Conservation (phyloP, 169 alveolate species). For the Neospora caninum region DNA sequence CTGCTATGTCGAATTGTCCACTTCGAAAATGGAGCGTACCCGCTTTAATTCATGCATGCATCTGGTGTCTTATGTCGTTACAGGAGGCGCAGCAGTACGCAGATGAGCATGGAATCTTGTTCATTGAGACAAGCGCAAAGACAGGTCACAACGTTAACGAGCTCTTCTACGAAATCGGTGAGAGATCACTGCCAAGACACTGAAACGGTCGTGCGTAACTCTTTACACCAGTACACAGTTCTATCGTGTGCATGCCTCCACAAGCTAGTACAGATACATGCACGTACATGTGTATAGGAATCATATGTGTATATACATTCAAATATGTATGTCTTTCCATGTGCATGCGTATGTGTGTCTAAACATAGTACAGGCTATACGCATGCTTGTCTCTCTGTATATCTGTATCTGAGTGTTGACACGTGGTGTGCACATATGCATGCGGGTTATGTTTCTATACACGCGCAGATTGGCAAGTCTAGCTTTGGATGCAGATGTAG, state of each 20-base stretch:
- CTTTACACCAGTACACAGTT: background rate
- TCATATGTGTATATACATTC: background rate
- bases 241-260: background rate
- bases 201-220: too few species aligned
- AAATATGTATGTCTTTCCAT: background rate
- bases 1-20: background rate
- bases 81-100: conserved; percentile 85
- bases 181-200: background rate
- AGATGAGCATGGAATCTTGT: conserved; percentile 80
- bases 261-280: background rate
- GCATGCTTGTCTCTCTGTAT: background rate
- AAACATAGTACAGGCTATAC: background rate
- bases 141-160: conserved; percentile 87
- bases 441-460: too few species aligned
- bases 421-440: too few species aligned
- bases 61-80: background rate
- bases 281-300: background rate
- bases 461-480: too few species aligned
- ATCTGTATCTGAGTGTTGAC: too few species aligned
- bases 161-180: conserved; percentile 80
- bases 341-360: background rate
- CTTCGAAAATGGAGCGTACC: too few species aligned
- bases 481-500: too few species aligned
- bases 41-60: background rate
- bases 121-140: conserved; percentile 89